Evolutionary conservation across 176 grass and related monocot genomes (phyloP), one percentile per base, ranked within the genome.

Genomic region (Bothriochloa decipiens): DNA sequence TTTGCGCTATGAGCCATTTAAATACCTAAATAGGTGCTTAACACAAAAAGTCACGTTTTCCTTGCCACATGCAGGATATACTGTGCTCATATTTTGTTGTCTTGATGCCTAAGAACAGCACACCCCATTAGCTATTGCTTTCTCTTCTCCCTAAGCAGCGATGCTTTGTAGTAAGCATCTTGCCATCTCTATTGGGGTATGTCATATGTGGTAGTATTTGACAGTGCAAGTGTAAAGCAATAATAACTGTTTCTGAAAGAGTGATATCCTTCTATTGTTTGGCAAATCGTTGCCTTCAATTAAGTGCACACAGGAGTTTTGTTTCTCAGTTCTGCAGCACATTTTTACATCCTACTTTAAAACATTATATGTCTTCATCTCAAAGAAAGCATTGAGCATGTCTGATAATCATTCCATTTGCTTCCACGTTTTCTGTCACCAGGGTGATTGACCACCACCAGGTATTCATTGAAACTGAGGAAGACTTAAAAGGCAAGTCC

Each of bases 401-500:
- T 68, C 29, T 81, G 10, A n/a, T 84, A 63, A 65, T 28, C 16
- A 75, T 73, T 69, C 65, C 29, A n/a, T 63, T 77, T 29, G 18
- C 75, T 81, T 71, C 28, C 57, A 46, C 12, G 13, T 42, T 78
- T 86, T 47, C 46, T 28, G 77, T 84, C 26, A 27, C 65, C 77
- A 92, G 87, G 82, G 17, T 74, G 70, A n/a, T 1, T 8, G 84
- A 84, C n/a, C 65, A 72, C 23, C 85, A 86, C 63, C 85, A 87
- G 35, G 84, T 92, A 87, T 90, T 64, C 47, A 74, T 92, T 4
- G 81, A 87, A 68, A 67, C 67, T 25, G 58, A 23, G 70, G n/a
- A n/a, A n/a, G 32, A 68, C 57, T 77, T 62, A 12, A 50, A 61
- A 85, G 61, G 62, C 29, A 53, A 79, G 73, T 55, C 80, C 61